Percentiles rank a stretch among this genome's conserved stretches.
Evolutionary conservation across 2,329 filamentous ascomycete species (phyloP).

Genomic region (Didymella pomorum): DNA sequence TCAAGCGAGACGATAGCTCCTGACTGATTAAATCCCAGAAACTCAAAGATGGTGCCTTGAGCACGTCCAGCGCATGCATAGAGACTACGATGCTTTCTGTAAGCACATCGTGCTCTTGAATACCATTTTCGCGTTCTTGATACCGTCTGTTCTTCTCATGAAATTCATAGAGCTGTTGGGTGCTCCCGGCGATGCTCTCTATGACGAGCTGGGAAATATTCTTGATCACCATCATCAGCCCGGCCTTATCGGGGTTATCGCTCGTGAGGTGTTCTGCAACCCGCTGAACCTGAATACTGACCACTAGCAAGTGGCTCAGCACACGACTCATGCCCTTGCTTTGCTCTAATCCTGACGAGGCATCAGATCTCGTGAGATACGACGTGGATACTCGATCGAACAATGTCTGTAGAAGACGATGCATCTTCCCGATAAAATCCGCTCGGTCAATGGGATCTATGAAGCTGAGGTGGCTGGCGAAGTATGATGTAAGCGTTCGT

Average conservation of each 20-base stretch:
- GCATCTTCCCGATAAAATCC: slow-evolving; percentile 55
- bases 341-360: not conserved
- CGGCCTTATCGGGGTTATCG: slow-evolving; percentile 16
- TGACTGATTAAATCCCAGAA: slow-evolving; percentile 58
- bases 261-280: slow-evolving; percentile 43
- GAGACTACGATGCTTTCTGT: slow-evolving; percentile 59
- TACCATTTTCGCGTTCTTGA: slow-evolving; percentile 57
- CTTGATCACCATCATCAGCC: slow-evolving; percentile 45
- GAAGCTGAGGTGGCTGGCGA: slow-evolving; percentile 60
- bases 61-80: slow-evolving; percentile 52
- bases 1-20: slow-evolving; percentile 35
- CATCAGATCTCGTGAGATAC: not conserved
- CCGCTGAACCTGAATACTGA: slow-evolving; percentile 40
- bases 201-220: slow-evolving; percentile 50
- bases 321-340: slow-evolving; percentile 21
- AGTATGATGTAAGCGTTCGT: slow-evolving; percentile 60
- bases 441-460: slow-evolving; percentile 63
- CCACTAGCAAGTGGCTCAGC: slow-evolving; percentile 42
- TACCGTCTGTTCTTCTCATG: slow-evolving; percentile 56
- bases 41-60: slow-evolving; percentile 36
- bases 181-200: slow-evolving; percentile 43
- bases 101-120: slow-evolving; percentile 54
- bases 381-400: slow-evolving; percentile 22
- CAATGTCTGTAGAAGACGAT: slow-evolving; percentile 51
- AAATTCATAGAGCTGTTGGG: slow-evolving; percentile 52